These are phyloP conservation scores for Gracilaria gracilis DNA, from an alignment of 23 red algal species.

Conservation along the genomic window DNA sequence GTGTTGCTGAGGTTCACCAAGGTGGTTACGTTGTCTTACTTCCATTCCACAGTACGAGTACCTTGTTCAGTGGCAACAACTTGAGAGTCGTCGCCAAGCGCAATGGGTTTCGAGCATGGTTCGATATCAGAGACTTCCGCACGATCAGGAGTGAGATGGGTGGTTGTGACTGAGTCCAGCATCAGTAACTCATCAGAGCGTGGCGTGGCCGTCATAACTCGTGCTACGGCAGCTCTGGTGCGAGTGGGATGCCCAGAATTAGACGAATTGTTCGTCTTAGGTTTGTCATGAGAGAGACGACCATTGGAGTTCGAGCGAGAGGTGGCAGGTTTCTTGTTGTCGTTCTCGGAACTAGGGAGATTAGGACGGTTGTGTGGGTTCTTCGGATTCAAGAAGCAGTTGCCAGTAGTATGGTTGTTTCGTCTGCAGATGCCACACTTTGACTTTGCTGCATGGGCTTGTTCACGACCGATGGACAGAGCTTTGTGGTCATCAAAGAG, in stretches of 20 bases:
- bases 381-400: slow-evolving; percentile 13
- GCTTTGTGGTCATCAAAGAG: neutral
- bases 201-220: neutral
- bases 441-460: slow-evolving; percentile 5
- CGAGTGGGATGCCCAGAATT: neutral
- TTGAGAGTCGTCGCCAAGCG: slow-evolving; percentile 50
- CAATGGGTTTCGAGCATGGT: slow-evolving; percentile 15
- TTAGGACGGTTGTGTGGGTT: neutral
- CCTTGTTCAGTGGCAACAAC: slow-evolving; percentile 21
- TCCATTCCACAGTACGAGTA: neutral
- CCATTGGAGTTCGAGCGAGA: neutral
- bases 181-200: neutral
- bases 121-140: neutral
- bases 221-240: neutral
- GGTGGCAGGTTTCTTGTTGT: neutral
- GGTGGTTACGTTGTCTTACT: neutral
- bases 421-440: slow-evolving; percentile 44
- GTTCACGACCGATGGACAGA: neutral
- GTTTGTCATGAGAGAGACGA: neutral
- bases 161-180: slow-evolving; percentile 46
- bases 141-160: neutral
- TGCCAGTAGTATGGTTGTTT: slow-evolving; percentile 1
- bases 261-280: neutral
- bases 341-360: neutral
- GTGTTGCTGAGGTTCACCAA: slow-evolving; percentile 14